Base-by-base conservation (phyloP, 441 rosid species). In the Metrosideros polymorpha region DNA sequence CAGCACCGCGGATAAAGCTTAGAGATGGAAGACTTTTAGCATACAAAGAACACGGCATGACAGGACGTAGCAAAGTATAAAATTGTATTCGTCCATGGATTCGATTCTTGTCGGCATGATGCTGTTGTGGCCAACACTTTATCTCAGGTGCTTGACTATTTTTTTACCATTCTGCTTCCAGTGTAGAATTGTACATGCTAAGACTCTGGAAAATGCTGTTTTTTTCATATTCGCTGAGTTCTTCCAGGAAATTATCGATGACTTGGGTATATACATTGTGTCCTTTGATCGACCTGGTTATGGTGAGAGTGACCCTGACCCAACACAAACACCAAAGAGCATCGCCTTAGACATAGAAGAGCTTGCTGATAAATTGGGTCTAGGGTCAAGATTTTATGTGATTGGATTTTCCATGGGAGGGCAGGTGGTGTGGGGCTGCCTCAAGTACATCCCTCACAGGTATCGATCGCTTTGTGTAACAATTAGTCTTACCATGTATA, bases 1-100 rank as follows among this genome's bases (percentile, higher is more conserved):
- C 95, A 54, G 93, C 95, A 43, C 90, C 94, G 9, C 90, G 98
- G 89, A 91, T 94, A 84, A 92, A 93, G 88, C 97, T 95, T 52
- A 89, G 90, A 77, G 98, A 94, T 89, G 97, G 98, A n/a, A 93
- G 98, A 86, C 88, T 91, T 88, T 88, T 94, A 83, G 95, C 98
- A 84, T 95, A 96, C 91, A 82, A 93, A 88, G 97, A 94, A 88
- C 88, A 92, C 18, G 98, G 98, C 29, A 92, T 88, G 71, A 87
- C 96, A 88, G 90, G 93, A 92, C 56, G 54, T 71, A 1, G 98
- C 98, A 27, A 94, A 89, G 85, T 91, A 90, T 86, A 96, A 93
- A 88, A 89, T 94, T 61, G 61, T 96, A 76, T 92, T 55, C 49
- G 55, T 94, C 82, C 97, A 96, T 77, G 94, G 94, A 22, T 93